Evolutionary conservation across 169 alveolate species (phyloP).

Genomic region (Blepharisma undulans): DNA sequence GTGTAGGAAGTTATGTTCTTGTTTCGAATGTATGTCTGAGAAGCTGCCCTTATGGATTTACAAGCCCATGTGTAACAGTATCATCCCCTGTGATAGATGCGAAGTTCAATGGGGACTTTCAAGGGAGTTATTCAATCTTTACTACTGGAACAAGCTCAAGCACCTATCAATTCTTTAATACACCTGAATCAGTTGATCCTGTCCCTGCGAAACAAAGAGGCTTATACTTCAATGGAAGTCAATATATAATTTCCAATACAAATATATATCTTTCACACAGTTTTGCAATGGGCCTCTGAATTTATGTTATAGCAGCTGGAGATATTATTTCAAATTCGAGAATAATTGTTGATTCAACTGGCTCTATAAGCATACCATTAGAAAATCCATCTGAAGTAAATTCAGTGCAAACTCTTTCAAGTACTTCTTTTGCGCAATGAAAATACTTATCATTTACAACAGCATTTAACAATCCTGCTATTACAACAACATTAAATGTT

Average conservation of each 20-base stretch:
- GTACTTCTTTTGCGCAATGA: not conserved
- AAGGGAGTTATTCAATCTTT: not conserved
- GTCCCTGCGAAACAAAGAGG: not conserved
- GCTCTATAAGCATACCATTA: not conserved
- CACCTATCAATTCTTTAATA: not conserved
- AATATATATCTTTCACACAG: not conserved
- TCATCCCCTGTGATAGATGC: not conserved
- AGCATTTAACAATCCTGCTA: not conserved
- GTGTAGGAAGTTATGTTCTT: not conserved
- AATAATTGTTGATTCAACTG: not conserved
- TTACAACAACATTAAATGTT: not conserved
- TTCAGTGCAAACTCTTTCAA: not conserved
- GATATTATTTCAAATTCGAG: not conserved
- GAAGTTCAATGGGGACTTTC: not conserved
- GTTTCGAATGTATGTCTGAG: not conserved
- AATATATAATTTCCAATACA: not conserved
- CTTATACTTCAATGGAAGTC: not conserved
- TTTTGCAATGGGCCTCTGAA: slow-evolving; percentile 1
- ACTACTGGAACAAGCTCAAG: not conserved
- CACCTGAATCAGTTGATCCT: not conserved
- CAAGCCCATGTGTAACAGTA: not conserved
- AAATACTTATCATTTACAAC: not conserved
- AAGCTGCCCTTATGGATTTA: slow-evolving; percentile 4
- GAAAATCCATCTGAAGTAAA: not conserved
- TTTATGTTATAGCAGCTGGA: not conserved